Conservation (phyloP, 805 yeast genomes). For the Crinitomyces ghanaensis region DNA sequence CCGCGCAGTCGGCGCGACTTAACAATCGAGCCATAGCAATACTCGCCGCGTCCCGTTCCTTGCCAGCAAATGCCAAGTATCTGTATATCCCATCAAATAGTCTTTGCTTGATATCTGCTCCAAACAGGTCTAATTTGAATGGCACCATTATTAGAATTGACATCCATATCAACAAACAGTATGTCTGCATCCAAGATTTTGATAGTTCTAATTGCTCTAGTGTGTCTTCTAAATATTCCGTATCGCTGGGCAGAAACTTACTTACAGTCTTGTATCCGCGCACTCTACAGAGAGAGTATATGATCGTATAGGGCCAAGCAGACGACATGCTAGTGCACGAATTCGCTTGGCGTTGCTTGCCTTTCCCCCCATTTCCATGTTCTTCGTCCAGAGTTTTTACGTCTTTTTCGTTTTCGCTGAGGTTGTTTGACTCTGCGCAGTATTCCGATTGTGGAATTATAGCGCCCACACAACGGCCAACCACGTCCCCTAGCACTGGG, state of each 20-base stretch:
- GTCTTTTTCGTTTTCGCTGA: background rate
- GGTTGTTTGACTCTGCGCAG: background rate
- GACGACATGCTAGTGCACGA: background rate
- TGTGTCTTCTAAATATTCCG: conserved; percentile 36
- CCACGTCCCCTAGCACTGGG: conserved; percentile 8
- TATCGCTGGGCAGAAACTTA: conserved; percentile 50
- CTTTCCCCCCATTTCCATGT: background rate
- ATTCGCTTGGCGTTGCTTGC: background rate
- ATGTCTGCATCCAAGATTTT: conserved; percentile 36
- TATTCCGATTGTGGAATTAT: too few relatives aligned
- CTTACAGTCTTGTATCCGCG: conserved; percentile 52
- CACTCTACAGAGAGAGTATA: conserved; percentile 54
- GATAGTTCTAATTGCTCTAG: conserved; percentile 19
- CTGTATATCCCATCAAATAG: conserved; percentile 29
- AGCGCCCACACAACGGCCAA: conserved; percentile 6
- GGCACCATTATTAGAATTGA: conserved; percentile 63
- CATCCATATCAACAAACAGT: conserved; percentile 56
- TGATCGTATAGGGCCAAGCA: conserved; percentile 25
- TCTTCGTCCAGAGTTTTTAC: background rate
- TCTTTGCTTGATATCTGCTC: conserved; percentile 20
- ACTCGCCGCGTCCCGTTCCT: conserved; percentile 45
- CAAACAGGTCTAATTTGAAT: conserved; percentile 42
- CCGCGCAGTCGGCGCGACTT: conserved; percentile 35
- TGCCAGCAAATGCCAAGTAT: conserved; percentile 38
- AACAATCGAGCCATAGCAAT: conserved; percentile 42